Percentiles rank a stretch among this genome's conserved stretches.
These are phyloP conservation scores for Aspergillus indologenus DNA, from an alignment of 495 filamentous ascomycete genomes.

Conservation along the genomic window DNA sequence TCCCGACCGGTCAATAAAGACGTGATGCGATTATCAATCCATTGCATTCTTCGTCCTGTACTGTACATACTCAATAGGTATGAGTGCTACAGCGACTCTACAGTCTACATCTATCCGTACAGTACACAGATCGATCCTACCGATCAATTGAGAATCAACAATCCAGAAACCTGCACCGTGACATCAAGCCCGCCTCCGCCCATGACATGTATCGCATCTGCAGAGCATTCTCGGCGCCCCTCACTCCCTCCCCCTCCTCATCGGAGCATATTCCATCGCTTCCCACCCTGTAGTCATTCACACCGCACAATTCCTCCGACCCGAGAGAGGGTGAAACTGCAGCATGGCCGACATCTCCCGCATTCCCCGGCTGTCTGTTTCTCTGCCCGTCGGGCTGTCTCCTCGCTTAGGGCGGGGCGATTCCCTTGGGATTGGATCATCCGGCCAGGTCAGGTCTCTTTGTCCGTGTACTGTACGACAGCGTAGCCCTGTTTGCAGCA, in stretches of 20 bases:
- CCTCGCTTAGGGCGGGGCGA: not conserved
- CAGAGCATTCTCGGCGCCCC: not conserved
- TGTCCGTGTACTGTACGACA: not conserved
- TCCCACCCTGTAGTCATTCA: not conserved
- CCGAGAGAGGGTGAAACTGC: not conserved
- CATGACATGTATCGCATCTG: not conserved
- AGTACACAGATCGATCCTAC: not conserved
- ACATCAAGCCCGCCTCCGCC: not conserved
- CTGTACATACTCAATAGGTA: too few species aligned
- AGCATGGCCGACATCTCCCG: not conserved
- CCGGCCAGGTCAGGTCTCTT: not conserved
- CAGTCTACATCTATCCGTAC: too few species aligned
- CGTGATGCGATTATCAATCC: too few species aligned
- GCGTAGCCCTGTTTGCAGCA: not conserved
- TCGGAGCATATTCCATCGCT: not conserved
- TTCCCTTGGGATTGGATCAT: not conserved
- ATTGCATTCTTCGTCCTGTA: too few species aligned
- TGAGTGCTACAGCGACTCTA: too few species aligned
- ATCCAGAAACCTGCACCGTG: not conserved
- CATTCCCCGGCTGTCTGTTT: not conserved
- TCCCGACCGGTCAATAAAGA: not conserved
- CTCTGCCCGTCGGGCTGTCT: not conserved
- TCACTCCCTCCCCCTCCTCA: not conserved
- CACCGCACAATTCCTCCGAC: not conserved
- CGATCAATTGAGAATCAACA: not conserved